Percentiles rank a stretch among this genome's conserved stretches.
phyloP scores from a whole-genome alignment of 2,329 filamentous ascomycete species.

The Pyrenochaeta sp. region DNA sequence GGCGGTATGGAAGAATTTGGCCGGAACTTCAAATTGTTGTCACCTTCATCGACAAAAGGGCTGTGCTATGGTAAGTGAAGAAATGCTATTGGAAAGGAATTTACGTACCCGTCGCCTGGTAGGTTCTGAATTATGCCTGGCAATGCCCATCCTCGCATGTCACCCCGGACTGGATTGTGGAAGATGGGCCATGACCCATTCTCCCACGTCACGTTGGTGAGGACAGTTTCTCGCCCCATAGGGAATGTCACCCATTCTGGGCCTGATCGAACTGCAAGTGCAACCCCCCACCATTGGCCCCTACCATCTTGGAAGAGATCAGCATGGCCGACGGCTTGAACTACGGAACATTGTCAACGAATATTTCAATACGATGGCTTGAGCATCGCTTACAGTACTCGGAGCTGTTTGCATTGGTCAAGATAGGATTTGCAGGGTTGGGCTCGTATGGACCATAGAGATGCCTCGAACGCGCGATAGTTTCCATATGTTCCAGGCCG shows the following conservation, averaged over 20 bases:
- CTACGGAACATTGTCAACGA: no score
- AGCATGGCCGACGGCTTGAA: conserved; percentile 37
- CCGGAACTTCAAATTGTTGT: conserved; percentile 54
- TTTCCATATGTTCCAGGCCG: conserved; percentile 44
- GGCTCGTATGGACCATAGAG: conserved; percentile 48
- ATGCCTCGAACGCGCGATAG: conserved; percentile 46
- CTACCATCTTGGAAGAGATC: conserved; percentile 35
- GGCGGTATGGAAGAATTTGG: conserved; percentile 55
- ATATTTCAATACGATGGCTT: no score
- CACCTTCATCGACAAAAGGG: conserved; percentile 53
- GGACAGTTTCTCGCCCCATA: conserved; percentile 37
- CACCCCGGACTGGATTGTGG: conserved; percentile 52
- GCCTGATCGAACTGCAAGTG: conserved; percentile 33
- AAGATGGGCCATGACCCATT: conserved; percentile 54
- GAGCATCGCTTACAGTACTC: conserved; percentile 39
- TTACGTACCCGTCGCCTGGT: conserved; percentile 46
- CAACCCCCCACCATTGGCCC: conserved; percentile 38
- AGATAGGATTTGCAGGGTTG: conserved; percentile 47
- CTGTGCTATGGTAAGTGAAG: conserved; percentile 9
- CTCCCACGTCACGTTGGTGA: conserved; percentile 37
- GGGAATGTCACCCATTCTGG: conserved; percentile 34
- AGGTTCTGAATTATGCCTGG: conserved; percentile 45
- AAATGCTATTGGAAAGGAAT: background rate
- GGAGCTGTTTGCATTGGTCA: conserved; percentile 48
- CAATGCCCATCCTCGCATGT: conserved; percentile 54